A percentile compares a stretch with the other conserved stretches of the same genome.
phyloP scores from a whole-genome alignment of 2,329 filamentous ascomycete species.

The Piedraia hortae region DNA sequence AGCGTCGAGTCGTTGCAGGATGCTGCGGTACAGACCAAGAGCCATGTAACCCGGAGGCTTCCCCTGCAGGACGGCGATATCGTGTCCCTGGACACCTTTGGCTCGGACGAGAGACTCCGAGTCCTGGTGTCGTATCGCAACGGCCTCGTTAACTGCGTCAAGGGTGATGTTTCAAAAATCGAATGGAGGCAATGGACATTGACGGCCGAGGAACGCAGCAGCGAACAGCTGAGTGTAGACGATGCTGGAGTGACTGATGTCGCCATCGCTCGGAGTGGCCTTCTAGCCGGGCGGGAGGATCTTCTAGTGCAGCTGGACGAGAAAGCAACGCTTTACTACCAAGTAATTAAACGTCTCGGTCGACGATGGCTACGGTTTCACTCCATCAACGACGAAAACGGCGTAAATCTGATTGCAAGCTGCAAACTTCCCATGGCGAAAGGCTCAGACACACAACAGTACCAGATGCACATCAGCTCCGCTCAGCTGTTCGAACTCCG shows the following conservation, averaged over 20 bases:
- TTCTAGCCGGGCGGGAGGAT: slow-evolving; percentile 20
- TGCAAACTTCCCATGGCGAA: too few species aligned
- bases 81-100: slow-evolving; percentile 4
- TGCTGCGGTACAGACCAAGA: slow-evolving; percentile 9
- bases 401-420: too few species aligned
- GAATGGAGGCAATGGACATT: slow-evolving; percentile 6
- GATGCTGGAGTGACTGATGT: slow-evolving; percentile 8
- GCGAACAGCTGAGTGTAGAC: slow-evolving; percentile 4
- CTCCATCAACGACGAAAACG: too few species aligned
- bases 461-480: slow-evolving; percentile 24
- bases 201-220: background rate
- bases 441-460: too few species aligned
- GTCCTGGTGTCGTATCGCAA: slow-evolving; percentile 9
- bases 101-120: background rate
- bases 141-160: slow-evolving; percentile 9
- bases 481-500: slow-evolving; percentile 35
- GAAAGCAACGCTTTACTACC: too few species aligned
- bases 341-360: too few species aligned
- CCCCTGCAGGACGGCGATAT: slow-evolving; percentile 11
- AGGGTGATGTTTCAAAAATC: slow-evolving; percentile 7
- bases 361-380: too few species aligned
- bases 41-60: too few species aligned
- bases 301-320: too few species aligned
- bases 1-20: slow-evolving; percentile 11
- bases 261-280: slow-evolving; percentile 16